Percentiles rank a stretch among this genome's conserved stretches.
Evolutionary conservation across 164 flowering plant species (phyloP).

Genomic region (Umbilicus rupestris): DNA sequence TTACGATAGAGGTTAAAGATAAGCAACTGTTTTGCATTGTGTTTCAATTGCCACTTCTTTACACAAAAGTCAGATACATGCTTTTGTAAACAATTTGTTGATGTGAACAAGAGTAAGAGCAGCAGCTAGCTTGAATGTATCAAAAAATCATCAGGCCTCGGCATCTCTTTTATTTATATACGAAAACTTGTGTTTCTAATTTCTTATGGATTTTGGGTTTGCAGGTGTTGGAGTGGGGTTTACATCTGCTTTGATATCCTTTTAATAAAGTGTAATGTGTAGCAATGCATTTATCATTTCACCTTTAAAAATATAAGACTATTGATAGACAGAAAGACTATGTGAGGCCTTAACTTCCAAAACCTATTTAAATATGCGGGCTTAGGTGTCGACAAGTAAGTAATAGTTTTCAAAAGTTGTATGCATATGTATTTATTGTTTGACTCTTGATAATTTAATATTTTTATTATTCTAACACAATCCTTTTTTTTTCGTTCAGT

Average conservation of each 20-base stretch:
- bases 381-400: slow-evolving; percentile 94
- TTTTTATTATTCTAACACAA: slow-evolving; percentile 3
- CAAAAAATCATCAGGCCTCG: background rate
- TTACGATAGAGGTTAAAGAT: background rate
- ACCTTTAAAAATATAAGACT: background rate
- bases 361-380: slow-evolving; percentile 99
- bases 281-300: background rate
- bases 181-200: slow-evolving; percentile 6
- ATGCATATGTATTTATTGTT: background rate
- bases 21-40: background rate
- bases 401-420: slow-evolving; percentile 8
- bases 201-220: slow-evolving; percentile 3
- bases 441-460: slow-evolving; percentile 1
- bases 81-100: background rate
- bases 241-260: slow-evolving; percentile 97
- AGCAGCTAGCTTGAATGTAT: background rate
- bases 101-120: background rate
- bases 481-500: slow-evolving; percentile 33
- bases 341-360: slow-evolving; percentile 54
- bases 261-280: slow-evolving; percentile 9
- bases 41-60: background rate
- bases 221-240: slow-evolving; percentile 99
- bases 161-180: slow-evolving; percentile 2
- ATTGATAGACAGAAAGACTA: background rate
- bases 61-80: background rate